Base-by-base conservation (phyloP, 352 stramenopile species). In the Achlya hypogyna region DNA sequence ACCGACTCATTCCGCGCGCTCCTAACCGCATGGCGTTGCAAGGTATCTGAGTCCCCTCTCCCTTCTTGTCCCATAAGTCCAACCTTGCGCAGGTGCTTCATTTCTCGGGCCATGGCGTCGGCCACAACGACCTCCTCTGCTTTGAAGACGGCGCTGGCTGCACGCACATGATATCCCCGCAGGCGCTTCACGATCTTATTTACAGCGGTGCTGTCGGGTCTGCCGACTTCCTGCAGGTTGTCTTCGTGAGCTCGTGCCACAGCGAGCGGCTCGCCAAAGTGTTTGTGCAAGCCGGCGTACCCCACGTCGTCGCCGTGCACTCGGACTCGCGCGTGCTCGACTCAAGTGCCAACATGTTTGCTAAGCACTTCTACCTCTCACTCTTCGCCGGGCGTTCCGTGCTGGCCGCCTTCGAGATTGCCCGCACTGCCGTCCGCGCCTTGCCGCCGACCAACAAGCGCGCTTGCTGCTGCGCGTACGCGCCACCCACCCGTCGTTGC, bases 251-350 rank as follows among this genome's bases (percentile, higher is more conserved):
- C 60, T 87, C 84, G 6, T 91, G 90, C 45, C 83, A 95, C 69
- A 95, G 82, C 53, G 78, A 97, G 67, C 80, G 81, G 43, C 84
- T 89, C n/a, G 90, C 88, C 1, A 85, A 82, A 1, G 86, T 94
- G 0, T 97, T 97, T 51, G 73, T 95, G 32, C 84, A 90, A 34
- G 89, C 88, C 1, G 90, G 89, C 6, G 93, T 97, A 35, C 87
- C 85, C 1, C 88, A 97, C 66, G 88, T 97, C 8, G 85, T 97
- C n/a, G 89, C 88, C 5, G 84, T 95, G 9, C 82, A 91, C 65
- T 91, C 81, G 27, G 82, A 91, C 49, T 90, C 82, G 2, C 74
- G 88, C 10, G 81, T 91, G 3, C 78, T 93, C 5, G 84, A 93
- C 38, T 81, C 75, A 23, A 84, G 75, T 0, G 84, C 81, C 16